Evolutionary conservation across 2,329 filamentous ascomycete genomes (phyloP).

Genomic region (Cytospora schulzeri): DNA sequence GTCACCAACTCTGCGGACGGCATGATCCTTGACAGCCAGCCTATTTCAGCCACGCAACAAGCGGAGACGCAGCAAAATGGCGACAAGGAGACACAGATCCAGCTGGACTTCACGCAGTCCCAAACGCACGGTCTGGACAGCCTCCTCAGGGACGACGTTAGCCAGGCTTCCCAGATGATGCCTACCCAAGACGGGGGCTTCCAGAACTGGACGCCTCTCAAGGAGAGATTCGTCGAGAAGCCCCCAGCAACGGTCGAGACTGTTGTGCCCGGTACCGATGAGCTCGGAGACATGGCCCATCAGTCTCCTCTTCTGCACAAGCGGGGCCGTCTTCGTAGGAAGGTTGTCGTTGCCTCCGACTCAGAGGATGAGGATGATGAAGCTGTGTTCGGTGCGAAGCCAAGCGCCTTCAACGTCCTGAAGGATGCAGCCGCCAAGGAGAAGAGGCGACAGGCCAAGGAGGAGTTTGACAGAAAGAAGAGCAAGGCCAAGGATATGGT

Average conservation of each 20-base stretch:
- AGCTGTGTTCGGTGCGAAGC: conserved; percentile 40
- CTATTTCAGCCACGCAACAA: conserved; percentile 40
- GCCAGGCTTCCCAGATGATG: conserved; percentile 69
- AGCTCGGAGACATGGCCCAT: conserved; percentile 39
- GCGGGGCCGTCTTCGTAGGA: conserved; percentile 57
- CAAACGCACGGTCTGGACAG: conserved; percentile 62
- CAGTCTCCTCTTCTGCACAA: conserved; percentile 68
- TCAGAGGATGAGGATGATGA: conserved; percentile 36
- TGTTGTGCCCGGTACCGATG: conserved; percentile 49
- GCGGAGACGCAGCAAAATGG: conserved; percentile 40
- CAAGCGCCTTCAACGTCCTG: conserved; percentile 68
- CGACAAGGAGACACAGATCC: conserved; percentile 38
- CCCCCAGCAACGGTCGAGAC: conserved; percentile 74
- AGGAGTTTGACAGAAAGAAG: conserved; percentile 78
- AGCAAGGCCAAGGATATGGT: conserved; percentile 86
- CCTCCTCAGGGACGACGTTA: conserved; percentile 52
- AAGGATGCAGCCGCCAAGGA: conserved; percentile 62
- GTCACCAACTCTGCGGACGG: conserved; percentile 57
- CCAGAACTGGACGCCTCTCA: conserved; percentile 70
- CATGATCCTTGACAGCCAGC: conserved; percentile 48
- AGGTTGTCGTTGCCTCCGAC: conserved; percentile 36
- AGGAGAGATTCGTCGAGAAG: conserved; percentile 64
- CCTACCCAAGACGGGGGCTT: conserved; percentile 83
- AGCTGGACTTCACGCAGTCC: conserved; percentile 62
- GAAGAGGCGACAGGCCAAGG: conserved; percentile 49